phyloP scores from a whole-genome alignment of 202 grass and related monocot species.

The Schoenoplectus triqueter region DNA sequence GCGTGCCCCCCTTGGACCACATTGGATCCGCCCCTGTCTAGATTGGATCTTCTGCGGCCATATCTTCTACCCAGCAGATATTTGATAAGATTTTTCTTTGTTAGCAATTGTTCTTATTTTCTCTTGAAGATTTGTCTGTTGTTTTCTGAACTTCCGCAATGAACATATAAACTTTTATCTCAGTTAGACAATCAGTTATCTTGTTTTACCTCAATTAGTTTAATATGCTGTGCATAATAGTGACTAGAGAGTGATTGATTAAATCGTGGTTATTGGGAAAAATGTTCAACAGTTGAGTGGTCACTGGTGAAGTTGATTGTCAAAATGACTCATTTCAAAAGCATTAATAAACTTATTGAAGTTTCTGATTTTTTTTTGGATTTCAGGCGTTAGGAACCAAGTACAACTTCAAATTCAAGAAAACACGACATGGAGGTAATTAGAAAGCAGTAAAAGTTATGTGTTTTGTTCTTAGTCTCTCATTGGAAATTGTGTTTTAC shows the following conservation, averaged over 20 bases:
- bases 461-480: not conserved
- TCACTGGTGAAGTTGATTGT: not conserved
- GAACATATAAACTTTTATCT: no score
- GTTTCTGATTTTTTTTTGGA: not conserved
- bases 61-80: no score
- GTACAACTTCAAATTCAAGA: not conserved
- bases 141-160: no score
- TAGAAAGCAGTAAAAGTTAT: not conserved
- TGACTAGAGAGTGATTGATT: not conserved
- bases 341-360: not conserved
- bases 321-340: not conserved
- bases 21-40: no score
- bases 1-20: no score
- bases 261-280: not conserved
- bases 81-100: no score
- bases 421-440: constrained; percentile 28
- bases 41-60: no score
- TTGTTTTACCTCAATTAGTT: not conserved
- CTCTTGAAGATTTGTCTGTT: no score
- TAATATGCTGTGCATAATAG: not conserved
- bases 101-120: no score
- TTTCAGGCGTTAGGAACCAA: constrained; percentile 16
- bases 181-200: not conserved
- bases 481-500: not conserved
- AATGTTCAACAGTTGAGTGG: not conserved